Percentiles rank a stretch among this genome's conserved stretches.
Conservation (phyloP, 306 rosid species). For the Carpinus viminea region DNA sequence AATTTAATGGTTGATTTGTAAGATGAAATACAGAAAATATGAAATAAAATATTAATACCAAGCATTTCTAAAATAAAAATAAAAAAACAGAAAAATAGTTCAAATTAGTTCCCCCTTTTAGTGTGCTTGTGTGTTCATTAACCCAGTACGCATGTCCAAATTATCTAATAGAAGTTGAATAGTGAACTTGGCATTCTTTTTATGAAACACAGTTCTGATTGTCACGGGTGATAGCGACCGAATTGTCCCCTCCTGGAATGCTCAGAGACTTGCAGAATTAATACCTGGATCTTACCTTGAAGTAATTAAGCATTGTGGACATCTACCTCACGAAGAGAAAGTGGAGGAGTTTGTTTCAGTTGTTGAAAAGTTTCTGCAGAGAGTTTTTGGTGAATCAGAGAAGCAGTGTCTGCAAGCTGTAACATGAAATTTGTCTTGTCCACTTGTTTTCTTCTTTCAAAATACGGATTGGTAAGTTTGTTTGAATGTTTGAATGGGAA, state of each 20-base stretch:
- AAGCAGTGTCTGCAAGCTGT: conserved; percentile 39
- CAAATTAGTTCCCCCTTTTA: conserved; percentile 8
- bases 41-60: too few relatives aligned
- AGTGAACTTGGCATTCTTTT: conserved; percentile 16
- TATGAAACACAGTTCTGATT: conserved; percentile 65
- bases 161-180: neutral
- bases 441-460: conserved; percentile 2
- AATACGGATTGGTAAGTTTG: neutral
- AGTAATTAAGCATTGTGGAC: conserved; percentile 82
- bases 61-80: too few relatives aligned
- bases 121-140: conserved; percentile 3
- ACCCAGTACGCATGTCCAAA: conserved; percentile 16
- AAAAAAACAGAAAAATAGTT: neutral
- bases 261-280: conserved; percentile 73
- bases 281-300: conserved; percentile 76
- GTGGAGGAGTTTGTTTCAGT: conserved; percentile 67
- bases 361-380: conserved; percentile 69
- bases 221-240: conserved; percentile 84
- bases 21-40: too few relatives aligned
- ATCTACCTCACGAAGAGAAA: conserved; percentile 92
- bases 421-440: conserved; percentile 24
- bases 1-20: too few relatives aligned
- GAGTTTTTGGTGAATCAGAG: conserved; percentile 37
- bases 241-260: conserved; percentile 85
- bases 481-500: neutral